phyloP scores from a whole-genome alignment of 345 rosid species.

The Adansonia digitata region DNA sequence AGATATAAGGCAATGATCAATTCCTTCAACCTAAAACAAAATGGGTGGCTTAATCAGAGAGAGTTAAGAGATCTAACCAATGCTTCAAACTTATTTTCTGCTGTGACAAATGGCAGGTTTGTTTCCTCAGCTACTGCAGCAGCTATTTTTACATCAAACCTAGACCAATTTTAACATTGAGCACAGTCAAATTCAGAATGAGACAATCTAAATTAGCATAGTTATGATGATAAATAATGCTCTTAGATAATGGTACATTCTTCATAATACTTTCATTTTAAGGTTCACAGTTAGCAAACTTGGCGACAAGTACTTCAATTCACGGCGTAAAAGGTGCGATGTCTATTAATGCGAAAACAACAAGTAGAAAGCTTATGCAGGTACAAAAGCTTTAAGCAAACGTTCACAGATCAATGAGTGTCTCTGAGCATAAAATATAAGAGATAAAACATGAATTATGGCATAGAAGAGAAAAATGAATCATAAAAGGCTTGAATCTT shows the following conservation, averaged over 20 bases:
- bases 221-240: not conserved
- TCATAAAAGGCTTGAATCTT: not conserved
- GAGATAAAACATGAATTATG: not conserved
- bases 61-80: constrained; percentile 53
- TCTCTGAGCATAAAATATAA: not conserved
- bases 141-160: constrained; percentile 94
- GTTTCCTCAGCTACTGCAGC: constrained; percentile 94
- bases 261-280: not conserved
- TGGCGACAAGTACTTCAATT: not conserved
- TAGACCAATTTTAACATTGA: constrained; percentile 23
- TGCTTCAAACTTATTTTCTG: constrained; percentile 98
- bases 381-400: not conserved
- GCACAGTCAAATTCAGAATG: not conserved
- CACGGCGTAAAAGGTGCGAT: not conserved
- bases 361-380: not conserved
- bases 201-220: not conserved
- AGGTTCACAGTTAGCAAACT: not conserved
- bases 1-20: not conserved
- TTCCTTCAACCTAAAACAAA: not conserved
- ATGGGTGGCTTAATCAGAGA: not conserved
- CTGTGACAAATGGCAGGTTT: constrained; percentile 77
- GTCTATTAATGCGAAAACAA: not conserved
- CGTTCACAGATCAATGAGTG: not conserved
- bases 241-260: not conserved
- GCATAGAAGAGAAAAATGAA: not conserved